Conservation (phyloP, 805 yeast species). For the Saturnispora serradocipensis region DNA sequence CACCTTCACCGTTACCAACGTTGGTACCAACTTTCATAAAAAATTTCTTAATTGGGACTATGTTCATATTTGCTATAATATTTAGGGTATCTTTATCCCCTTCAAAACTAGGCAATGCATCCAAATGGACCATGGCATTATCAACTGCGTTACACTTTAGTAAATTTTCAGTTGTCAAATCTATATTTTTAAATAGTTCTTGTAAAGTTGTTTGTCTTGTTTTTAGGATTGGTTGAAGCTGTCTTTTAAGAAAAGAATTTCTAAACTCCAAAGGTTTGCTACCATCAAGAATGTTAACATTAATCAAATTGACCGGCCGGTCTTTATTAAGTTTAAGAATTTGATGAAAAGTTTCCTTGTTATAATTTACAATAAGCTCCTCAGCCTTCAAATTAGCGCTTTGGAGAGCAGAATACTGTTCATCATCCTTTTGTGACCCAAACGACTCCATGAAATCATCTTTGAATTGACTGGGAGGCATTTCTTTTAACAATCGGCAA, state of each 20-base stretch:
- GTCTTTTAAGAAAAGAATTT: conserved; percentile 35
- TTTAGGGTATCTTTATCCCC: conserved; percentile 14
- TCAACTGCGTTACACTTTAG: conserved; percentile 35
- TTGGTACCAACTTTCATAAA: conserved; percentile 90
- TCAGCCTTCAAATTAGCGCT: conserved; percentile 23
- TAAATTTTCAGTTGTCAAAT: conserved; percentile 35
- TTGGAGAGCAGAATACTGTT: conserved; percentile 6
- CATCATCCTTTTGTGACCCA: conserved; percentile 3
- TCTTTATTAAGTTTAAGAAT: conserved; percentile 26
- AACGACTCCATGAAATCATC: conserved; percentile 18
- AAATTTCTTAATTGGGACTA: conserved; percentile 57
- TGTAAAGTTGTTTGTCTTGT: conserved; percentile 27
- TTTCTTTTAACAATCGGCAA: neutral
- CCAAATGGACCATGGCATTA: conserved; percentile 31
- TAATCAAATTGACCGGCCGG: conserved; percentile 35
- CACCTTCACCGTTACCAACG: conserved; percentile 95
- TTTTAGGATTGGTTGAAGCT: conserved; percentile 34
- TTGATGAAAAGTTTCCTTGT: conserved; percentile 20
- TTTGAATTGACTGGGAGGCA: neutral
- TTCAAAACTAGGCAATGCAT: conserved; percentile 17
- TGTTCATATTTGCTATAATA: conserved; percentile 21
- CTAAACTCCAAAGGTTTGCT: conserved; percentile 31
- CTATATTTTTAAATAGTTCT: conserved; percentile 33
- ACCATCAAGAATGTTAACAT: conserved; percentile 41
- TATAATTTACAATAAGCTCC: conserved; percentile 23